Conservation (phyloP, 495 filamentous ascomycete genomes). For the Trichoderma reesei region DNA sequence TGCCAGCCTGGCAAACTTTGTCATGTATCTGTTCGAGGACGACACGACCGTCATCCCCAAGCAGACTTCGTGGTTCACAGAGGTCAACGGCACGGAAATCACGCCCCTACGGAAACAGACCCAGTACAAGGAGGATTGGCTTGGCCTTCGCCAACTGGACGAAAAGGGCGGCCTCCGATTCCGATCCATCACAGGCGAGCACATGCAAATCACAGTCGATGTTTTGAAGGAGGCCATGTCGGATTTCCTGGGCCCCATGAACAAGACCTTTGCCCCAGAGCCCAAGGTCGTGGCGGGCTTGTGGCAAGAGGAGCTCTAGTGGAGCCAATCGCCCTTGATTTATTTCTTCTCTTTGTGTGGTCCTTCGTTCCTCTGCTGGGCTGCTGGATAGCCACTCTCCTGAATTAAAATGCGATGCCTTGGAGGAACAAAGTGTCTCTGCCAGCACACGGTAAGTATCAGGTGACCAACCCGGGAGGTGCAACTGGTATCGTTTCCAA, state of each 20-base stretch:
- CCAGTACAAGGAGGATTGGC: slow-evolving; percentile 88
- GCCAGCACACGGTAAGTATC: background rate
- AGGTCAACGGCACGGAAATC: slow-evolving; percentile 63
- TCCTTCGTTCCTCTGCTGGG: no score
- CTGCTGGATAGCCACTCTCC: no score
- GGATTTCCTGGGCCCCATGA: slow-evolving; percentile 57
- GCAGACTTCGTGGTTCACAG: slow-evolving; percentile 85
- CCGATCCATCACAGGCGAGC: slow-evolving; percentile 54
- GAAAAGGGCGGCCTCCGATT: slow-evolving; percentile 71
- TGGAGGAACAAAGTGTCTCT: no score
- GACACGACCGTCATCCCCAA: slow-evolving; percentile 83
- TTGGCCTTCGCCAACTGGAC: slow-evolving; percentile 76
- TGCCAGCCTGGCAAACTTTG: slow-evolving; percentile 60
- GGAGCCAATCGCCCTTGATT: background rate
- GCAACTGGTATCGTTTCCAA: background rate
- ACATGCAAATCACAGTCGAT: slow-evolving; percentile 74
- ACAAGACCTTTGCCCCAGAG: slow-evolving; percentile 18
- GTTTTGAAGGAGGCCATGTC: slow-evolving; percentile 56
- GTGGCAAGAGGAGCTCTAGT: background rate
- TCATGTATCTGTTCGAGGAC: slow-evolving; percentile 83
- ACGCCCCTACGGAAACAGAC: slow-evolving; percentile 58
- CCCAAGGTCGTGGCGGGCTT: background rate
- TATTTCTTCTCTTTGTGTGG: background rate
- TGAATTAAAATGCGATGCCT: no score
- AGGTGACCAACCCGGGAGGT: background rate